Conservation (phyloP, 306 rosid species). For the Datisca glomerata region DNA sequence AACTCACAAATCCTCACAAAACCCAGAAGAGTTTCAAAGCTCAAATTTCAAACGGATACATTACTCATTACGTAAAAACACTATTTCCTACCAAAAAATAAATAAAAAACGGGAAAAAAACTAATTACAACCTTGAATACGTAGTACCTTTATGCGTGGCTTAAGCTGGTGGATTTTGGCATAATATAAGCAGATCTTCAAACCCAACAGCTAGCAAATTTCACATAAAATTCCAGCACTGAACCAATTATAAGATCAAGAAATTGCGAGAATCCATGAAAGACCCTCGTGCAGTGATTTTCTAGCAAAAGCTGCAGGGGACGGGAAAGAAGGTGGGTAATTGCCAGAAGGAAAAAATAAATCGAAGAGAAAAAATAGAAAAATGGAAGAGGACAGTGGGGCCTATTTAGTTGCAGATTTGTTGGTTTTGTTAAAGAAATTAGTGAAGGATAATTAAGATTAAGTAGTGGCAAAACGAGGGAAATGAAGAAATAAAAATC, state of each 20-base stretch:
- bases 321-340: too few species aligned
- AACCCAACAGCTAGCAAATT: constrained; percentile 24
- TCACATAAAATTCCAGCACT: too few species aligned
- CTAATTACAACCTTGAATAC: constrained; percentile 19
- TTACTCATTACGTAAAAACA: constrained; percentile 18
- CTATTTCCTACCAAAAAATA: too few species aligned
- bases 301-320: too few species aligned
- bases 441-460: constrained; percentile 13
- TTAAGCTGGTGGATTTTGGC: constrained; percentile 23
- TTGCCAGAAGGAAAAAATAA: too few species aligned
- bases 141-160: constrained; percentile 33
- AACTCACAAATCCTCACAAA: constrained; percentile 13
- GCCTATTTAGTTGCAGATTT: constrained; percentile 35
- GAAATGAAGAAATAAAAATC: too few species aligned
- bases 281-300: too few species aligned
- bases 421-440: constrained; percentile 29
- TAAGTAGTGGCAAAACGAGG: background rate
- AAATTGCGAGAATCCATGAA: too few species aligned
- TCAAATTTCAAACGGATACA: constrained; percentile 13
- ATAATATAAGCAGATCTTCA: constrained; percentile 33
- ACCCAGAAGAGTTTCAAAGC: constrained; percentile 16
- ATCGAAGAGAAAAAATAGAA: too few species aligned
- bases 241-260: too few species aligned
- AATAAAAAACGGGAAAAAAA: constrained; percentile 7
- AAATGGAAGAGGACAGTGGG: too few species aligned